Evolutionary conservation across 2,329 filamentous ascomycete species (phyloP), one percentile per base, ranked within the genome.

Genomic region (Fusarium anthophilum): DNA sequence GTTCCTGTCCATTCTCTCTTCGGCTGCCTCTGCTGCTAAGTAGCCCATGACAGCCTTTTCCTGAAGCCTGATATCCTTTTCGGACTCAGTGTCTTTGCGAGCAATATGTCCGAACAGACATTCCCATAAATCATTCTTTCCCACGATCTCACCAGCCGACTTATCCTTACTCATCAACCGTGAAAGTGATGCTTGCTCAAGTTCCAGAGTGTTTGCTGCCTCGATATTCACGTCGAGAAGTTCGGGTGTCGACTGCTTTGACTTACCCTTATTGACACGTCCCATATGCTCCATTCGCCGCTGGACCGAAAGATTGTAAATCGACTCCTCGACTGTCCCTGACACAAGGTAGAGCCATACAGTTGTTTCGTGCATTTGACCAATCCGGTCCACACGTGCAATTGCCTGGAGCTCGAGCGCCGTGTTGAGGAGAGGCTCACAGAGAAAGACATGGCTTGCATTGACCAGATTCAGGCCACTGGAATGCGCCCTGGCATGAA

Each of bases 281-380:
- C 87, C 87, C 80, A 98, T 92, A 79, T 98, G 94, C 63, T 92
- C 90, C 76, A 98, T 85, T 8, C 96, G 91, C 35, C 95, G 88
- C 68, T 88, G 87, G 4, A 97, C 94, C 0, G 94, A 96, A 39
- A 98, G 89, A 67, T 95, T 91, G 83, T 98, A 95, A 71, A 98
- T 97, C 4, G 93, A 93, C 83, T 97, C 93, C 80, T 99, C 96
- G 0, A 98, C 94, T 0, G 96, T 97, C 58, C 93, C 94, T 22
- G 92, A 91, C n/a, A 98, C 90, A 6, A 98, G 88, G 80, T 98
- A 98, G 82, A 98, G 92, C 93, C 95, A 98, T 3, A 98, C 95
- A 1, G 94, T 98, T 1, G 96, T 99, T 74, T 93, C 89, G 58
- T 93, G 91, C 72, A 92, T 88, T 82, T 98, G 96, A 0, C 96